Evolutionary conservation across 2,329 filamentous ascomycete species (phyloP), one percentile per base, ranked within the genome.

Genomic region (Colletotrichum chlorophyti): DNA sequence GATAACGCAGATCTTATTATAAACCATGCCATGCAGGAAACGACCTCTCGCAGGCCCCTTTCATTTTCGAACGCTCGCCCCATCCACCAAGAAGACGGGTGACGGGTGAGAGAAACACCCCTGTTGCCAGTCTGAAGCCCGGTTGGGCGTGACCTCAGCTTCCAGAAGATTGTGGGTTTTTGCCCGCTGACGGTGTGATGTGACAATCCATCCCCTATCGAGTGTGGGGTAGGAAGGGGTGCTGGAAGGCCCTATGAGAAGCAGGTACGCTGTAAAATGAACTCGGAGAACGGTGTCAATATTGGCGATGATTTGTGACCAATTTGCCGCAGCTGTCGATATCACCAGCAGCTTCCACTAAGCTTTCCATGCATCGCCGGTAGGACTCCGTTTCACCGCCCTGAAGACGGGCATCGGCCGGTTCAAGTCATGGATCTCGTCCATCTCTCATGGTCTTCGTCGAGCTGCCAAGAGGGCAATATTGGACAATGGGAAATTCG

Each of bases 121-220:
- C 51, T 55, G 43, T 21, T 17, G 7, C 19, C 19, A 43, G 14
- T 35, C 21, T 40, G 51, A 23, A 23, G 35, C 50, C 31, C 51
- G 43, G 43, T 59, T 59, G 51, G 55, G n/a, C 38, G 31, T 38
- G 26, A n/a, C n/a, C n/a, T n/a, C n/a, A 27, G 55, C 51, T 59
- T 59, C 55, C 43, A 55, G 55, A 59, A 59, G 43, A 45, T 21
- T 49, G 55, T 40, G 55, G 51, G 31, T 55, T 58, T 37, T 43
- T 26, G 31, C n/a, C n/a, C n/a, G n/a, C n/a, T 19, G 31, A 15
- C 53, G 41, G 27, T 26, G 15, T 47, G 32, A 26, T 14, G n/a
- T n/a, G n/a, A n/a, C n/a, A n/a, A 35, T 11, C 21, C 23, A 23
- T 19, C 15, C 11, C 14, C 12, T 31, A 38, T 45, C 31, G 26